phyloP scores from a whole-genome alignment of 129 eudicot genomes.

The Scalesia atractyloides region DNA sequence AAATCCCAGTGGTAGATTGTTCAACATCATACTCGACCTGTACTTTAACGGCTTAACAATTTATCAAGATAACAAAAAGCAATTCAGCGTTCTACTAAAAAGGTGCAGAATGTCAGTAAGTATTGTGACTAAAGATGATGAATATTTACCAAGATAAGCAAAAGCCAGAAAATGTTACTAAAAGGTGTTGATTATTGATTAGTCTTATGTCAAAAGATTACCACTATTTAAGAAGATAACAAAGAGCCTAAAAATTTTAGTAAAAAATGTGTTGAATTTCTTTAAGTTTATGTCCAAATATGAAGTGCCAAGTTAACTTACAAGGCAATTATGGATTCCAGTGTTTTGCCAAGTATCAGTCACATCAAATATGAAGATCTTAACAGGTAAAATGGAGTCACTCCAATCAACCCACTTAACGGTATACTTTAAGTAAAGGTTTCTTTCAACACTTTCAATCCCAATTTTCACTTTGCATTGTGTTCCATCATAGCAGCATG shows the following conservation, averaged over 20 bases:
- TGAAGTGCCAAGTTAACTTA: slow-evolving; percentile 6
- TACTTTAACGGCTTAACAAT: background rate
- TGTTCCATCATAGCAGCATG: slow-evolving; percentile 60
- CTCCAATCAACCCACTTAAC: slow-evolving; percentile 74
- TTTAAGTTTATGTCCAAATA: background rate
- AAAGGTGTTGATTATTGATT: background rate
- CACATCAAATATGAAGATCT: slow-evolving; percentile 62
- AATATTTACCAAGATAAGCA: background rate
- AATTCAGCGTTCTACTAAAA: background rate
- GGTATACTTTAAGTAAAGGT: slow-evolving; percentile 61
- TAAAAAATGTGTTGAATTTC: background rate
- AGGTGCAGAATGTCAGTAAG: too few species aligned
- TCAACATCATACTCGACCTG: slow-evolving; percentile 53
- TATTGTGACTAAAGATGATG: too few species aligned
- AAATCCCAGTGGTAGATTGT: slow-evolving; percentile 39
- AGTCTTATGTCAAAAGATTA: background rate
- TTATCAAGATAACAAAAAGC: slow-evolving; percentile 26
- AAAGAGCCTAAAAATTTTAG: background rate
- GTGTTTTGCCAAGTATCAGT: slow-evolving; percentile 64
- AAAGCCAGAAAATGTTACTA: background rate
- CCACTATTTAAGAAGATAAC: background rate
- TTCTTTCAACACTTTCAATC: slow-evolving; percentile 40
- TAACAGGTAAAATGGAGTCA: slow-evolving; percentile 57
- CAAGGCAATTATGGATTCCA: slow-evolving; percentile 47
- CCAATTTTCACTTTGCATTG: slow-evolving; percentile 61